Evolutionary conservation across 179 eudicot species (phyloP).

Genomic region (Silene vulgaris): DNA sequence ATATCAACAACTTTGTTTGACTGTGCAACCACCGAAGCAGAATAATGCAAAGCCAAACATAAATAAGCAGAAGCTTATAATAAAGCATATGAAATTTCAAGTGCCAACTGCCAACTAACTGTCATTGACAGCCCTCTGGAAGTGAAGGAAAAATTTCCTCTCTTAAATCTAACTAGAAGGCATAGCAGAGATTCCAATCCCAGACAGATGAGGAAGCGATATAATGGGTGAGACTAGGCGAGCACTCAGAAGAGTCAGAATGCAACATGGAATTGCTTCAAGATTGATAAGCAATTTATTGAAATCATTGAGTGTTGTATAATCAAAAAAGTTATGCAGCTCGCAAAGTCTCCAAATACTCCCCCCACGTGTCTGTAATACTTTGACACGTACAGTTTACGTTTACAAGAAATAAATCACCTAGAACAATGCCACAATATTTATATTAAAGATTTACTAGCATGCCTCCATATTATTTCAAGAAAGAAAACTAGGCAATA

Average conservation of each 20-base stretch:
- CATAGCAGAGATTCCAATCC: not conserved
- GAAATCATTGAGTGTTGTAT: not conserved
- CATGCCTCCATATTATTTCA: conserved; percentile 5
- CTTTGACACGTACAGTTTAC: not conserved
- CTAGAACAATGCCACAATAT: not conserved
- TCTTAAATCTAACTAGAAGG: not conserved
- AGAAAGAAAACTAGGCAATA: not conserved
- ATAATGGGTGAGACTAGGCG: not conserved
- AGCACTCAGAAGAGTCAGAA: not conserved
- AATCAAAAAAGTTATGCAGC: too few relatives aligned
- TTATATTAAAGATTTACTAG: not conserved
- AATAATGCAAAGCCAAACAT: not conserved
- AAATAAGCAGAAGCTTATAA: not conserved
- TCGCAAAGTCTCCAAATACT: too few relatives aligned
- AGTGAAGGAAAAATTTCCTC: not conserved
- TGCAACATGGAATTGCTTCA: conserved; percentile 1
- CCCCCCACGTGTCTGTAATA: too few relatives aligned
- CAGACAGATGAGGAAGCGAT: not conserved
- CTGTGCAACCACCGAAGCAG: conserved; percentile 3
- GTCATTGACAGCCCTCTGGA: not conserved
- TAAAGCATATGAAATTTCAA: not conserved
- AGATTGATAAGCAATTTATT: not conserved
- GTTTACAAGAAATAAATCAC: not conserved
- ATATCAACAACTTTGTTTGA: not conserved
- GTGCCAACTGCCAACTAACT: not conserved